Base-by-base conservation (phyloP, 2,329 filamentous ascomycete species). In the Exophiala sp. region DNA sequence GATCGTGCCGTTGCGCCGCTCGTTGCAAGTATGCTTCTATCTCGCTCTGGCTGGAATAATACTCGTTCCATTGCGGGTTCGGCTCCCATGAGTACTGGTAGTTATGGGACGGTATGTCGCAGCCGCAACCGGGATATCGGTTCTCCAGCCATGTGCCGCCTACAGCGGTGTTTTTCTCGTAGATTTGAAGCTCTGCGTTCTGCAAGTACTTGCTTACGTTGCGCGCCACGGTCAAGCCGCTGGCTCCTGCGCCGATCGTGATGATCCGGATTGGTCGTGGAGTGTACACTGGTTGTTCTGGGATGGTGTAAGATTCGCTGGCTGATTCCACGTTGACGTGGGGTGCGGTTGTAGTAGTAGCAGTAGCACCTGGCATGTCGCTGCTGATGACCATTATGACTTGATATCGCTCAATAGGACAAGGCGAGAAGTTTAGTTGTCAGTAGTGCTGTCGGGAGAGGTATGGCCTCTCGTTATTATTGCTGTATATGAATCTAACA, bases 1-100 rank as follows among this genome's bases (percentile, higher is more conserved):
- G 76, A 46, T 81, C 73, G 62, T 86, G 75, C 58, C 86, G 84
- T 4, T 69, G 68, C 0, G 83, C 82, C 3, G 85, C 65, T 0
- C 65, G 65, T 57, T 84, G 74, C 80, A 82, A 82, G 62, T 88
- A 88, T 9, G 78, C 73, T 6, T 73, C 68, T 51, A 88, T 88
- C 64, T 88, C 85, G 2, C 14, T 8, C 68, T 63, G 0, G 83
- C 83, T 32, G 79, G 77, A 0, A 83, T 78, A 60, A 84, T 32
- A 32, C 88, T 50, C 81, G 73, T 58, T 85, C 84, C 84, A 88
- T 56, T 84, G 73, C 0, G 74, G 77, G 49, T 86, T 87, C 0
- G 82, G 81, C 4, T 73, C 71, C 47, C 47, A 50, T 6, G 47
- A 38, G 22, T 44, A 44, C 14, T 43, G 39, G 23, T 50, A 50